Conservation (phyloP, 345 rosid genomes). For the Lagerstroemia speciosa region DNA sequence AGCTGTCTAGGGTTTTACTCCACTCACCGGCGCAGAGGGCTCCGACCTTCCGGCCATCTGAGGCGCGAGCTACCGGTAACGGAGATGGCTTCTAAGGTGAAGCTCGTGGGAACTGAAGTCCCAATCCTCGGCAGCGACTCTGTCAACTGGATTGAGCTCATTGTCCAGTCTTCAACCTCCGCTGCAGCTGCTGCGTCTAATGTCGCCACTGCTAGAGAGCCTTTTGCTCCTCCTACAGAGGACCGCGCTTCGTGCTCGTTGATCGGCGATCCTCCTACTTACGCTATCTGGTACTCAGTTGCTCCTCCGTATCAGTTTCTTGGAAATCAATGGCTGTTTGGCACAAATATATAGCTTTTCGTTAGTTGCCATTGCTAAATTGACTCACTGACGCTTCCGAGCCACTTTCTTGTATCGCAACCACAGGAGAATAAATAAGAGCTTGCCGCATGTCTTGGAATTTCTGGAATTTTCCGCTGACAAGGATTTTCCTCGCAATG, state of each 20-base stretch:
- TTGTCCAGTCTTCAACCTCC: slow-evolving; percentile 31
- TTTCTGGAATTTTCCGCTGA: slow-evolving; percentile 47
- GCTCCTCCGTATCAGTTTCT: not conserved
- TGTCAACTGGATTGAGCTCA: slow-evolving; percentile 55
- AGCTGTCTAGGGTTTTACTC: slow-evolving; percentile 1
- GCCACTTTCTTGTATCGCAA: not conserved
- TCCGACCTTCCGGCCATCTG: not conserved
- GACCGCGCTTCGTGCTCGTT: slow-evolving; percentile 49
- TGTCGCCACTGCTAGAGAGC: not conserved
- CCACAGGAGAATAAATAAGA: slow-evolving; percentile 49
- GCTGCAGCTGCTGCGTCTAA: not conserved
- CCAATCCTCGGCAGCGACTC: slow-evolving; percentile 58
- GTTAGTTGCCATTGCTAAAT: not conserved
- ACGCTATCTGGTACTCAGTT: slow-evolving; percentile 34
- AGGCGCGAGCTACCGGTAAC: not conserved
- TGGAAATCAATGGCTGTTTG: not conserved
- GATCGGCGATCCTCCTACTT: slow-evolving; percentile 32
- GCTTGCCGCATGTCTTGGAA: slow-evolving; percentile 41
- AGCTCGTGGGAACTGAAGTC: slow-evolving; percentile 56
- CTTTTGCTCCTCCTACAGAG: slow-evolving; percentile 30
- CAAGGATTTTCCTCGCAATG: slow-evolving; percentile 36
- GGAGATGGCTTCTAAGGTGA: slow-evolving; percentile 4
- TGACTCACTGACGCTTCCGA: not conserved
- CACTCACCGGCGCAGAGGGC: not conserved
- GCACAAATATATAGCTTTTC: no score